These are phyloP conservation scores for Aureobasidium namibiae DNA, from an alignment of 2,329 filamentous ascomycete genomes.

Conservation along the genomic window DNA sequence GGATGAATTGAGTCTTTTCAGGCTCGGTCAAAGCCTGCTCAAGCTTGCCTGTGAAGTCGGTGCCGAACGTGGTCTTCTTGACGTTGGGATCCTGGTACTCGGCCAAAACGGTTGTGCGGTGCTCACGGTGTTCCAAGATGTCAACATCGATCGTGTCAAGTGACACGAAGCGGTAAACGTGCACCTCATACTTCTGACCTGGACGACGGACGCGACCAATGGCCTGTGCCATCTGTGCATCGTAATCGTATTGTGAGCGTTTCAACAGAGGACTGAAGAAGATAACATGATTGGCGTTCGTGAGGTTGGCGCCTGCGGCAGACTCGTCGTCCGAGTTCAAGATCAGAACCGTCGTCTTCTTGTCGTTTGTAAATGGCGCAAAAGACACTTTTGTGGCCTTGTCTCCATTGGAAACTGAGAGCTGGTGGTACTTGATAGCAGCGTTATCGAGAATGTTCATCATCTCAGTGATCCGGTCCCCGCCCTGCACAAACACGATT, in stretches of 20 bases:
- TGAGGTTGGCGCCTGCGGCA: slow-evolving; percentile 53
- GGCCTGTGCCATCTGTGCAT: slow-evolving; percentile 53
- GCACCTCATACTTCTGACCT: slow-evolving; percentile 49
- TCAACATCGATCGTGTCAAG: slow-evolving; percentile 56
- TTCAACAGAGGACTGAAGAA: slow-evolving; percentile 51
- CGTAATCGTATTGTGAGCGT: slow-evolving; percentile 45
- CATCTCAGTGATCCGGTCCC: slow-evolving; percentile 35
- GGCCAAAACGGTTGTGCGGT: slow-evolving; percentile 20
- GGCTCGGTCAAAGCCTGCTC: not conserved
- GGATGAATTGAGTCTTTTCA: slow-evolving; percentile 32
- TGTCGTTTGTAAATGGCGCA: not conserved
- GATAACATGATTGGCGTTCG: slow-evolving; percentile 56
- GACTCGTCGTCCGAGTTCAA: slow-evolving; percentile 49
- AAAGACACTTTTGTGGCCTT: not conserved
- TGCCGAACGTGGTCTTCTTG: not conserved
- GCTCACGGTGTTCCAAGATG: slow-evolving; percentile 37
- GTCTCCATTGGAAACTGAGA: too few relatives aligned
- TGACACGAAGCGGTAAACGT: slow-evolving; percentile 67
- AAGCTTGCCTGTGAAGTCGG: not conserved
- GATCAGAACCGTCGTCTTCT: slow-evolving; percentile 42
- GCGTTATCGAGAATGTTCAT: slow-evolving; percentile 27
- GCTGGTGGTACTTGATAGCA: not conserved
- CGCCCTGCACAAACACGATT: slow-evolving; percentile 49
- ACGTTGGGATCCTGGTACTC: slow-evolving; percentile 14
- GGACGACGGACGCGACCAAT: slow-evolving; percentile 53